Evolutionary conservation across 1,284 basidiomycete species (phyloP).

Genomic region (Tilletia horrida): DNA sequence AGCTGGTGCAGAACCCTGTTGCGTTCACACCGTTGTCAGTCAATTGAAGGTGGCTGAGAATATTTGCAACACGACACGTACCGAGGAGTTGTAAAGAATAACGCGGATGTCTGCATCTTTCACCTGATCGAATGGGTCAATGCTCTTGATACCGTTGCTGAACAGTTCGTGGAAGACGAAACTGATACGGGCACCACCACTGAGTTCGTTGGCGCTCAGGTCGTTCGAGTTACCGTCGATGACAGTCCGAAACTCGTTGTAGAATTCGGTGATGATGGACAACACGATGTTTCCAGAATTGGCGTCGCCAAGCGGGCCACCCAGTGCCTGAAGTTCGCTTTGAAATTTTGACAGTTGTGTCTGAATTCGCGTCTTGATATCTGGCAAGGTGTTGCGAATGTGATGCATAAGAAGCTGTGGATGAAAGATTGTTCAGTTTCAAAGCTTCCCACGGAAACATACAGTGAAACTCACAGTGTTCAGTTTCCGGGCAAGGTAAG

Average conservation of each 20-base stretch:
- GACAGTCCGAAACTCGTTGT: slow-evolving; percentile 87
- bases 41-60: no score
- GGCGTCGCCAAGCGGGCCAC: slow-evolving; percentile 77
- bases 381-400: slow-evolving; percentile 89
- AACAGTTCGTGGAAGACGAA: slow-evolving; percentile 98
- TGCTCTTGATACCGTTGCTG: slow-evolving; percentile 89
- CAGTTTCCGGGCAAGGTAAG: slow-evolving; percentile 92
- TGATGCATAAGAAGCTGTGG: slow-evolving; percentile 88
- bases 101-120: slow-evolving; percentile 96
- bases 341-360: slow-evolving; percentile 82
- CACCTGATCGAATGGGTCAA: slow-evolving; percentile 97
- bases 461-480: slow-evolving; percentile 63
- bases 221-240: slow-evolving; percentile 98
- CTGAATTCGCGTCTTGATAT: slow-evolving; percentile 89
- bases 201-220: slow-evolving; percentile 86
- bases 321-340: slow-evolving; percentile 76
- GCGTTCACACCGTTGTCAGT: no score
- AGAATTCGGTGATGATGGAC: slow-evolving; percentile 95
- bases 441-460: neutral
- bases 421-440: slow-evolving; percentile 12
- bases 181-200: slow-evolving; percentile 92
- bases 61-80: slow-evolving; percentile 57
- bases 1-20: slow-evolving; percentile 79
- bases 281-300: slow-evolving; percentile 84
- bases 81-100: slow-evolving; percentile 93